Evolutionary conservation across 73 alveolate genomes (phyloP).

Genomic region (Blepharisma japonicum): DNA sequence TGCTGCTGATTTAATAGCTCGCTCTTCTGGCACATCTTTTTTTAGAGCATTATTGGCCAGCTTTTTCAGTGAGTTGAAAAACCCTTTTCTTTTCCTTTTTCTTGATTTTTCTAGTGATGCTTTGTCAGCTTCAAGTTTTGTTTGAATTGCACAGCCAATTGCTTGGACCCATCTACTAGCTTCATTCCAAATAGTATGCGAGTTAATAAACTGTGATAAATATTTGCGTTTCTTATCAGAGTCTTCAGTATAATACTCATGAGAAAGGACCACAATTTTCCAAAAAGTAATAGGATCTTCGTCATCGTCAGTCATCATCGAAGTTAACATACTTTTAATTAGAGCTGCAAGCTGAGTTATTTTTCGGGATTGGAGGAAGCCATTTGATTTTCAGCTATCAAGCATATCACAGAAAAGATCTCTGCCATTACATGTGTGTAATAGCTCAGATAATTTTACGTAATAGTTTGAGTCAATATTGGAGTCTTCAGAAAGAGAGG

Average conservation of each 20-base stretch:
- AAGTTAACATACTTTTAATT: constrained; percentile 19
- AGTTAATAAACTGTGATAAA: neutral
- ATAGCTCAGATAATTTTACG: neutral
- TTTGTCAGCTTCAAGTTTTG: constrained; percentile 4
- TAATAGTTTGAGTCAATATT: constrained; percentile 7
- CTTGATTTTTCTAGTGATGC: neutral
- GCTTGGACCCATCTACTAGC: neutral
- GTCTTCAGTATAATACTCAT: constrained; percentile 19
- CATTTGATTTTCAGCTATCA: neutral
- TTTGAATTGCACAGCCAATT: neutral
- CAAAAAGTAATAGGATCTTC: neutral
- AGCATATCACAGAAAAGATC: constrained; percentile 10
- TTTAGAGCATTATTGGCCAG: constrained; percentile 5
- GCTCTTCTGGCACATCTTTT: neutral
- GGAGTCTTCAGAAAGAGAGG: too few relatives aligned
- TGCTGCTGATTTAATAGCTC: neutral
- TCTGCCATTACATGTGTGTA: constrained; percentile 10
- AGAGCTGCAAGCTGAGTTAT: constrained; percentile 1
- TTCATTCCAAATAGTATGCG: constrained; percentile 13
- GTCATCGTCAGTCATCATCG: constrained; percentile 19
- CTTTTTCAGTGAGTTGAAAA: neutral
- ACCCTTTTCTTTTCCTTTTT: constrained; percentile 1
- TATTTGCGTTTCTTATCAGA: neutral
- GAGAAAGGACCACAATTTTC: constrained; percentile 14
- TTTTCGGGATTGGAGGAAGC: neutral